A percentile compares a stretch with the other conserved stretches of the same genome.
phyloP scores from a whole-genome alignment of 2,329 filamentous ascomycete genomes.

The Teratosphaeria destructans region DNA sequence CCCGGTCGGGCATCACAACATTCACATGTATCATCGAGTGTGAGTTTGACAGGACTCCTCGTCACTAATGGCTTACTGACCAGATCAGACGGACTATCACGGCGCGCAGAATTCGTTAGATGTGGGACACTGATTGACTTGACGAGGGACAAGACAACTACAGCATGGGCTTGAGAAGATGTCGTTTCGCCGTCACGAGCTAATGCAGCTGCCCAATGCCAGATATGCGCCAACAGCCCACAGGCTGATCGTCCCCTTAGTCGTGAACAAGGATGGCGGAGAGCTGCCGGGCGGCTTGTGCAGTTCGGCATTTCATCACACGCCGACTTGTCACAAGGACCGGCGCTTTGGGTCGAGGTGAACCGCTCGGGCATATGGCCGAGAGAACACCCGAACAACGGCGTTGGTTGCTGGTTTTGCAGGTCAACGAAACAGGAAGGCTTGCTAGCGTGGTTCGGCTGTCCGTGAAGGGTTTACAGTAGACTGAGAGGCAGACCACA shows the following conservation, averaged over 20 bases:
- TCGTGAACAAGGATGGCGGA: background rate
- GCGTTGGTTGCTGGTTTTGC: background rate
- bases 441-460: background rate
- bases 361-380: background rate
- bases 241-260: background rate
- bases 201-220: background rate
- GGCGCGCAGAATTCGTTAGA: background rate
- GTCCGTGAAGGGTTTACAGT: background rate
- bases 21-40: constrained; percentile 5
- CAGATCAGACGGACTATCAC: constrained; percentile 1
- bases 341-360: background rate
- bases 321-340: background rate
- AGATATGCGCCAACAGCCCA: background rate
- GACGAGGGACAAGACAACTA: background rate
- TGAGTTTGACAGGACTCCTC: constrained; percentile 1
- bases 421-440: background rate
- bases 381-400: background rate
- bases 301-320: background rate
- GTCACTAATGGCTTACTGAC: background rate
- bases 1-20: constrained; percentile 21
- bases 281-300: background rate
- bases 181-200: background rate
- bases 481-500: background rate
- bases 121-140: background rate
- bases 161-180: background rate